These are phyloP conservation scores for Plasmodium relictum DNA, from an alignment of 169 alveolate species.

Conservation along the genomic window DNA sequence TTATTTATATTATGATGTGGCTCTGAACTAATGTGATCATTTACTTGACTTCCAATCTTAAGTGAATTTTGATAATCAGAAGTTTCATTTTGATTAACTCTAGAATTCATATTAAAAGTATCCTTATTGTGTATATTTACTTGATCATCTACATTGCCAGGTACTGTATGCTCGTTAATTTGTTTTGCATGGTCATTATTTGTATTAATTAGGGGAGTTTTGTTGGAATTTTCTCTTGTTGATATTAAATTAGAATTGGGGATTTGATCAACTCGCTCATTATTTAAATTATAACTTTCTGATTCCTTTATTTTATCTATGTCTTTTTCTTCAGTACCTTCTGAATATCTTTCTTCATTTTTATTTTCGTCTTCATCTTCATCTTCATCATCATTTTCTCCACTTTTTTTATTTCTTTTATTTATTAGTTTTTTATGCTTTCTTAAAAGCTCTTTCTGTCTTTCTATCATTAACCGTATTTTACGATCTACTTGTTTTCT, in stretches of 20 bases:
- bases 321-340: neutral
- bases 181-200: slow-evolving; percentile 1
- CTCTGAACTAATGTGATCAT: neutral
- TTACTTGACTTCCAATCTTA: neutral
- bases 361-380: neutral
- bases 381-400: neutral
- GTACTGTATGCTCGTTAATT: neutral
- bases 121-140: neutral
- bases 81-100: slow-evolving; percentile 7
- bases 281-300: neutral
- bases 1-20: neutral
- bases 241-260: slow-evolving; percentile 7
- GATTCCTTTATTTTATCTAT: neutral
- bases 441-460: neutral
- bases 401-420: neutral
- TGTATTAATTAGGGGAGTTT: slow-evolving; percentile 1
- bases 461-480: slow-evolving; percentile 11
- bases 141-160: slow-evolving; percentile 10
- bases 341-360: neutral
- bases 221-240: neutral
- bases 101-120: neutral
- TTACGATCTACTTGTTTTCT: neutral
- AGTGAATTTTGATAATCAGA: slow-evolving; percentile 6
- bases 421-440: neutral
- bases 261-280: neutral